Conservation (phyloP, 2,329 filamentous ascomycete species). For the Fusarium sp. region DNA sequence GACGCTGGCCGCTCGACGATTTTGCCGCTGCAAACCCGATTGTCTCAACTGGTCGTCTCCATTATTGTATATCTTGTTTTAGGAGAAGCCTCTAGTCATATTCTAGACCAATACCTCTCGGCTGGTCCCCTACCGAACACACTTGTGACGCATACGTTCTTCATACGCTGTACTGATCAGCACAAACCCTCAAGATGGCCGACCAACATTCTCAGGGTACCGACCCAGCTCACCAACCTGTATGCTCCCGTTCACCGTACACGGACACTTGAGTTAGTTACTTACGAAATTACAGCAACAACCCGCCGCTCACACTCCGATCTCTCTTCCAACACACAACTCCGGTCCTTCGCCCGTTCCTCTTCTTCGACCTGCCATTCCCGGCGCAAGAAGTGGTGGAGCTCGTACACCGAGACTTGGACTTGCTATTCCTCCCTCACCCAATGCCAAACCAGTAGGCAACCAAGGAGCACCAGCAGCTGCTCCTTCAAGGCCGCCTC, state of each 20-base stretch:
- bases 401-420: conserved; percentile 80
- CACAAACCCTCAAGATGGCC: conserved; percentile 37
- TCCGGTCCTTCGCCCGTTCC: conserved; percentile 73
- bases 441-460: conserved; percentile 80
- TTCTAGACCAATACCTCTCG: background rate
- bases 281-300: conserved; percentile 39
- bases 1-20: conserved; percentile 41
- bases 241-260: conserved; percentile 21
- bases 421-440: conserved; percentile 89
- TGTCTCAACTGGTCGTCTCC: conserved; percentile 1
- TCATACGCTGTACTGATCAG: conserved; percentile 25
- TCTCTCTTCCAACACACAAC: conserved; percentile 50
- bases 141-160: background rate
- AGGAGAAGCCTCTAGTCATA: background rate
- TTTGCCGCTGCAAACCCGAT: conserved; percentile 20
- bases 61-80: background rate
- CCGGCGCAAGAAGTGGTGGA: conserved; percentile 72
- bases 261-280: background rate
- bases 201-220: conserved; percentile 40
- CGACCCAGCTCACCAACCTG: conserved; percentile 38
- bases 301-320: conserved; percentile 39
- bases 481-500: conserved; percentile 61
- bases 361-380: conserved; percentile 84
- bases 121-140: background rate
- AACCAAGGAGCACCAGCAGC: conserved; percentile 54